A percentile compares a stretch with the other conserved stretches of the same genome.
Conservation (phyloP, 23 red algal genomes). For the Gracilaria caudata region DNA sequence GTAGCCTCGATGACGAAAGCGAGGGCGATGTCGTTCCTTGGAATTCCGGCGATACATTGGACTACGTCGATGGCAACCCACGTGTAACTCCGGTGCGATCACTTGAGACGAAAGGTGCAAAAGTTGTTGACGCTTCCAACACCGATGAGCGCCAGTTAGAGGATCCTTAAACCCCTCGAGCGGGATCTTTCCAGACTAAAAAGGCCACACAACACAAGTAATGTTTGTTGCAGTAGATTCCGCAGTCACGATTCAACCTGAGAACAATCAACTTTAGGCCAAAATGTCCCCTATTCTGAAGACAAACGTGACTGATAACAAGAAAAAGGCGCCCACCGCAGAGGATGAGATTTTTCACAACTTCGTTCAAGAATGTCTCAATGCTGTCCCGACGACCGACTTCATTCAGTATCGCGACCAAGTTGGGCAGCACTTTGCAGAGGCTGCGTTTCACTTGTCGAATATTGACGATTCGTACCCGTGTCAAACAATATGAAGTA, state of each 20-base stretch:
- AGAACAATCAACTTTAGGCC: background rate
- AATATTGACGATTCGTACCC: slow-evolving; percentile 15
- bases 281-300: background rate
- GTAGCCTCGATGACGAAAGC: background rate
- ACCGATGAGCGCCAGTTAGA: background rate
- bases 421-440: slow-evolving; percentile 18
- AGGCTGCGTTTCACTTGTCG: slow-evolving; percentile 22
- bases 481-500: slow-evolving; percentile 5
- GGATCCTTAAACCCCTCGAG: background rate
- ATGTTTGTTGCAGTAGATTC: background rate
- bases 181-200: background rate
- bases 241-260: background rate
- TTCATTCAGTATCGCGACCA: slow-evolving; percentile 33
- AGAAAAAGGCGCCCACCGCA: background rate
- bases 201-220: background rate
- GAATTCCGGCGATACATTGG: background rate
- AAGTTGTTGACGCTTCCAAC: background rate
- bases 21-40: slow-evolving; percentile 1
- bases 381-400: slow-evolving; percentile 16
- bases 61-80: background rate
- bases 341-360: slow-evolving; percentile 13
- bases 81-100: slow-evolving; percentile 40
- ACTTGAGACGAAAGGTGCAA: slow-evolving; percentile 4
- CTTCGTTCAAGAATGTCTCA: slow-evolving; percentile 24
- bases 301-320: background rate